Evolutionary conservation across 495 filamentous ascomycete species (phyloP), one percentile per base, ranked within the genome.

Genomic region (Penicillium bialowiezense): DNA sequence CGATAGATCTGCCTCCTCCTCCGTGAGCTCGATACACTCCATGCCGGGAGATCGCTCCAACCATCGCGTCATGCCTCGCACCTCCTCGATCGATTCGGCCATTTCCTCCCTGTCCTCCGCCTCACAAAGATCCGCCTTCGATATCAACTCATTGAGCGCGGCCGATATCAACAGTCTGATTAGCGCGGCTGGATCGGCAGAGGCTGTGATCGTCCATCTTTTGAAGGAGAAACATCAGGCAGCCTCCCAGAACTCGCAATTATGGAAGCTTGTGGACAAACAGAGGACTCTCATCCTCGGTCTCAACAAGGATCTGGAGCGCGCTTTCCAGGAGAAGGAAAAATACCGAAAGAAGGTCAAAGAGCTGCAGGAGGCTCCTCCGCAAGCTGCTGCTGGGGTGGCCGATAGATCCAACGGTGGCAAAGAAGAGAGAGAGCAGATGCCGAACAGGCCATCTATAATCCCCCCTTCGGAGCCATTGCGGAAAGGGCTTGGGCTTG

Each of bases 251-350:
- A 97, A 97, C 65, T 75, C 86, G 13, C 92, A 97, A 65, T 69
- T 98, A 51, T 98, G 93, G 93, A 84, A 89, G 44, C 70, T 98
- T 39, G 91, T 98, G 20, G 91, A 97, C 65, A 97, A 98, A 67
- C 93, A 98, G 68, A 79, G 93, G 39, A 84, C 90, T 0, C 88
- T 98, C 78, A 91, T 98, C 28, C 59, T 96, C 20, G 95, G 93
- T 1, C 74, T 98, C 31, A 97, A 97, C 58, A 95, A 93, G 67
- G 93, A 98, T 60, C 76, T 98, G 19, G 91, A 97, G 65, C 83
- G 88, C 40, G 85, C 92, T 3, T 64, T 96, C 58, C 95, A 95
- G 63, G 93, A 97, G 54, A 97, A 97, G 66, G 93, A 97, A 37
- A 84, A 86, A 50, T 98, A 97, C 65, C 82, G 86, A 50, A 91